A percentile compares a stretch with the other conserved stretches of the same genome.
Evolutionary conservation across 768 basidiomycete species (phyloP).

Genomic region (Melanogaster broomeanus): DNA sequence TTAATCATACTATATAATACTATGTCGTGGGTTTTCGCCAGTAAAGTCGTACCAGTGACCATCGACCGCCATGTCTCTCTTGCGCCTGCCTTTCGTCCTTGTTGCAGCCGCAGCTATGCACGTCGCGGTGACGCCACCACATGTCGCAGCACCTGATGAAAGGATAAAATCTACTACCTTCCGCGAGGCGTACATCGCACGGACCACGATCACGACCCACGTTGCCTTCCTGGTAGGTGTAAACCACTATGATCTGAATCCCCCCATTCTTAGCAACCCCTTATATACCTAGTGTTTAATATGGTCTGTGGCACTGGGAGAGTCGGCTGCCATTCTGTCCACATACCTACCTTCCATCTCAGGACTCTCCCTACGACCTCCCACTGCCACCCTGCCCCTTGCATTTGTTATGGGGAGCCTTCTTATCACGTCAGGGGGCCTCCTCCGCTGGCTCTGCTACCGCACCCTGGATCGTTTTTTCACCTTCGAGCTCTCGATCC

Average conservation of each 20-base stretch:
- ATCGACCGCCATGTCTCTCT: slow-evolving; percentile 32
- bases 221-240: slow-evolving; percentile 37
- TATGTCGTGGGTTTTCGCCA: no score
- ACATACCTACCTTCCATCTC: neutral
- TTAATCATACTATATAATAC: no score
- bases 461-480: slow-evolving; percentile 42
- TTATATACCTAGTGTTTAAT: slow-evolving; percentile 32
- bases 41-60: no score
- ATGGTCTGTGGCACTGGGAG: slow-evolving; percentile 40
- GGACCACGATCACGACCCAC: slow-evolving; percentile 30
- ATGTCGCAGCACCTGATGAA: slow-evolving; percentile 38
- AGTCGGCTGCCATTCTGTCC: slow-evolving; percentile 36
- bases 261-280: neutral
- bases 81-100: slow-evolving; percentile 44
- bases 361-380: neutral
- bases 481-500: slow-evolving; percentile 46
- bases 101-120: slow-evolving; percentile 43
- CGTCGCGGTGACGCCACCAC: slow-evolving; percentile 47
- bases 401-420: slow-evolving; percentile 13
- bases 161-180: slow-evolving; percentile 37
- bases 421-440: slow-evolving; percentile 17
- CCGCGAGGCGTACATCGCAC: slow-evolving; percentile 38
- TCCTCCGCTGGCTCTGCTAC: slow-evolving; percentile 29
- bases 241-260: neutral
- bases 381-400: slow-evolving; percentile 1